Base-by-base conservation (phyloP, 768 basidiomycete genomes). In the Panaeolus cyanescens region DNA sequence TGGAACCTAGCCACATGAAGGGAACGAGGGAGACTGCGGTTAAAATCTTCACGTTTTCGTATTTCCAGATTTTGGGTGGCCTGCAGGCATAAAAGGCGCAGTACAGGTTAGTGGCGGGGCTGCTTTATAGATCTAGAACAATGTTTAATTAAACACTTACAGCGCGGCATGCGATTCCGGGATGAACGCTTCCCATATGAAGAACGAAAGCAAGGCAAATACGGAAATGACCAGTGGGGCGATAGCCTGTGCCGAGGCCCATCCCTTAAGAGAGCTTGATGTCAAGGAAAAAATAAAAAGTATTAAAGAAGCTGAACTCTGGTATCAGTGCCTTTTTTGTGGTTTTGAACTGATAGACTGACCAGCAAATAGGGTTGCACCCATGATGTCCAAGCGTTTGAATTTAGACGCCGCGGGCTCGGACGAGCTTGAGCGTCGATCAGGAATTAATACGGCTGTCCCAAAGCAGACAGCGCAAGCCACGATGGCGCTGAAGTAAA, bases 221-320 rank as follows among this genome's bases (percentile, higher is more conserved):
- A 83, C 65, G 5, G 84, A 80, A 31, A 85, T 64, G 8, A 83
- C 67, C 39, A 88, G 70, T 0, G 82, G 79, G 3, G 71, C 74
- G 53, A 86, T 68, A 58, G 85, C 81, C 15, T 69, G 62, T 5
- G 81, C 75, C 1, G 76, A 69, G 5, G 66, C 68, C 86, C 86
- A 87, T n/a, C 85, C 84, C 54, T 69, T 69, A 17, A 76, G 74
- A 4, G 86, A 78, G 22, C 82, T 83, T 32, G 77, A 75, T 0
- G 78, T 82, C 20, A 80, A 67, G 2, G 79, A 74, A 53, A 79
- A 80, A 3, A 80, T 75, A 54, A 80, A 77, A 28, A 80, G 64
- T 42, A 79, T 68, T 56, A 79, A 59, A 17, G 76, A 70, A 25
- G 64, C 78, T 79, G 59, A 15, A 3, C 10, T 22, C 5, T 13